Evolutionary conservation across 345 rosid species (phyloP), one percentile per base, ranked within the genome.

Genomic region (Pelargonium nanum): DNA sequence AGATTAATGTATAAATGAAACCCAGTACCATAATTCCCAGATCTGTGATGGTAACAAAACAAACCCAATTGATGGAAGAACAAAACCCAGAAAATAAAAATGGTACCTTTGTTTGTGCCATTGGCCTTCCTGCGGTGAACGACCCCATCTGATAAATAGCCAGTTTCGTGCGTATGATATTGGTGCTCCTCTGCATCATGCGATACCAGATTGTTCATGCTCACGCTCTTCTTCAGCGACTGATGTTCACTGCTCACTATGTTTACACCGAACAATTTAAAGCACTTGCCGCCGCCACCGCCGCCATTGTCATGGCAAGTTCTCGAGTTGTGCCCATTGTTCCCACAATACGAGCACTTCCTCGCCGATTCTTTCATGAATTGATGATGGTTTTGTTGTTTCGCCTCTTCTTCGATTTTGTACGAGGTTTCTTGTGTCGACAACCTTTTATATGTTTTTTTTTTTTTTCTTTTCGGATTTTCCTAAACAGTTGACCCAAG

Each of bases 201-300:
- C 19, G 72, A 58, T 19, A 17, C 72, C 7, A 84, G 66, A 60
- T 72, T 72, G 20, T 74, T 83, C 65, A 84, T 25, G 56, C 94
- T 80, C 1, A 51, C 54, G 65, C 85, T 77, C 66, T 60, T 82
- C 40, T 62, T 75, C 59, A 78, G n/a, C 55, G 72, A 26, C 15
- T 62, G 60, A 20, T 60, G 69, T 22, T 68, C 66, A 24, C 70
- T 68, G 12, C 72, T 60, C 10, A 59, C n/a, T 58, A 86, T 77
- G 22, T 67, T 66, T 23, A 80, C 87, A 15, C 93, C 93, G 56
- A 86, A 86, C 20, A 86, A 68, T 62, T 78, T 86, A 8, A 86
- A 9, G 6, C 56, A 65, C 48, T 40, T 40, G 48, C 48, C 48
- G 15, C 15, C 15, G 48, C 9, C 2, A 15, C 10, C 48, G 6